Evolutionary conservation across 805 yeast genomes (phyloP), one percentile per base, ranked within the genome.

Genomic region (Kurtzmaniella fragi): DNA sequence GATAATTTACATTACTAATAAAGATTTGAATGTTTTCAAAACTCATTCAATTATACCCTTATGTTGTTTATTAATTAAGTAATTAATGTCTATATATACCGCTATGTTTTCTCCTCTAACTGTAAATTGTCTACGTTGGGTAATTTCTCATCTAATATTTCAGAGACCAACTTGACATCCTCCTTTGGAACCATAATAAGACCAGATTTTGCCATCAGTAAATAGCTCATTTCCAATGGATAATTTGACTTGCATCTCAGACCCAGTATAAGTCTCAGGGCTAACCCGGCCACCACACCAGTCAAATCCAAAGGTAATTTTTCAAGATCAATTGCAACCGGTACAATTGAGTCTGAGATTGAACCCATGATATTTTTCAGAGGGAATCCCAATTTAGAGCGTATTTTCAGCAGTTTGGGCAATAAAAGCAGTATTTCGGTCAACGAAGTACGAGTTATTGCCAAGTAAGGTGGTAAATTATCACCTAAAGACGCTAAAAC

Each of bases 211-310:
- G 82, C 84, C 61, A 82, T 75, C 16, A 82, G 75, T 15, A 81
- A 57, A 46, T 79, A 81, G 49, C 72, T 72, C 77, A 76, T 75
- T 46, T 73, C 80, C 35, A 64, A 64, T 5, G 55, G 52, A 17
- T 34, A 33, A 12, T 12, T 20, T 7, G 29, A 20, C n/a, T n/a
- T 26, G 12, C 38, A 34, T 16, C 47, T 49, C 29, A 54, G 46
- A 5, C 64, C 67, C 31, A 57, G 61, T 15, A 73, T 49, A 17
- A 80, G 54, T 39, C 62, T 67, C 30, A 75, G 60, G 0, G 86
- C 84, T 16, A 81, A 67, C 1, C 84, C 83, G 0, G 84, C 79
- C 2, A 80, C 84, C 35, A 81, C 78, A 31, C 87, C 87, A 16
- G 80, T 77, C 6, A 78, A 64, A 53, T 80, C 80, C 13, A 75